phyloP scores from a whole-genome alignment of 73 alveolate genomes.

The Paramecium tetraurelia region DNA sequence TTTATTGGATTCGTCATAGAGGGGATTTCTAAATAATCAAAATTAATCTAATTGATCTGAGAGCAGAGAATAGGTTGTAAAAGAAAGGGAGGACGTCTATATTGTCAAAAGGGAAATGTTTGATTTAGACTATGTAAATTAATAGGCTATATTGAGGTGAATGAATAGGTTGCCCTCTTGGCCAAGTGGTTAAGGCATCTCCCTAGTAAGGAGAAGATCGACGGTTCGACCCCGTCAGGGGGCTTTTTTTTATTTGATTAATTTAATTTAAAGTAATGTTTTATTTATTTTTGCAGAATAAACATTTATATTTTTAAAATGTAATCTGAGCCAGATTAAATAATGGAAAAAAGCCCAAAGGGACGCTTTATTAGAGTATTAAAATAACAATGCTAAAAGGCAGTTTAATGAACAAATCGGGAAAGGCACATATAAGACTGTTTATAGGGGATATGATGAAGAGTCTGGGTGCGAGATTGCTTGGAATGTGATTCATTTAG shows the following conservation, averaged over 20 bases:
- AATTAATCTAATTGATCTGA: no score
- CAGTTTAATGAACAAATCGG: slow-evolving; percentile 92
- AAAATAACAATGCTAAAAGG: background rate
- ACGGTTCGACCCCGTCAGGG: slow-evolving; percentile 98
- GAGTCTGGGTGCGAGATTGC: slow-evolving; percentile 98
- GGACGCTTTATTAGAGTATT: slow-evolving; percentile 87
- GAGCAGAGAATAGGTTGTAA: background rate
- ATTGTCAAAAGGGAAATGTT: no score
- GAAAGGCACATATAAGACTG: slow-evolving; percentile 94
- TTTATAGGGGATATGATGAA: slow-evolving; percentile 91
- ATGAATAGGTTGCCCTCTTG: slow-evolving; percentile 82
- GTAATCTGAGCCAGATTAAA: slow-evolving; percentile 61
- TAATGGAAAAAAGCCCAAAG: slow-evolving; percentile 93
- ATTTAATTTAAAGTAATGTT: background rate
- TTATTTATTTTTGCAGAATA: background rate
- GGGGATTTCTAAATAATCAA: background rate
- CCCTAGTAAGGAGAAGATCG: slow-evolving; percentile 98
- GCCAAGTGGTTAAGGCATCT: slow-evolving; percentile 98
- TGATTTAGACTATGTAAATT: background rate
- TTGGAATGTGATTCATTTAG: slow-evolving; percentile 93
- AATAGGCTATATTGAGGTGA: background rate
- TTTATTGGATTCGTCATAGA: background rate
- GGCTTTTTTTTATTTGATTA: slow-evolving; percentile 72
- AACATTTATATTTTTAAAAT: background rate
- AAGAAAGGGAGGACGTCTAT: background rate